A percentile compares a stretch with the other conserved stretches of the same genome.
These are phyloP conservation scores for Corynascus novoguineensis DNA, from an alignment of 495 filamentous ascomycete genomes.

Conservation along the genomic window DNA sequence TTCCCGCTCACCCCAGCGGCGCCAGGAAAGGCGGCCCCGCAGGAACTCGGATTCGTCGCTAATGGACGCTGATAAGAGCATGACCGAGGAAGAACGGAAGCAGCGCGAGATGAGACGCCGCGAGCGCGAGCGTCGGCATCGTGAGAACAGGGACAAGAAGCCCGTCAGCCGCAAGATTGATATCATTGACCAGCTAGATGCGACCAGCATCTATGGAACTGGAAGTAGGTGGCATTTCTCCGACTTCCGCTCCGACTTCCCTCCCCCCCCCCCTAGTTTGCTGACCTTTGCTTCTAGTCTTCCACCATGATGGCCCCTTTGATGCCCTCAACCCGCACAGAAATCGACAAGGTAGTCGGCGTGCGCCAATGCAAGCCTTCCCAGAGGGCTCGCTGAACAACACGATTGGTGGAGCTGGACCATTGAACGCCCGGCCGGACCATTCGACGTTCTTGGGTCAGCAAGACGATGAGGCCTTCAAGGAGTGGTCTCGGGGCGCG, in stretches of 20 bases:
- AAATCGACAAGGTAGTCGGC: constrained; percentile 75
- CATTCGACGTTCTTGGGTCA: constrained; percentile 76
- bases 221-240: constrained; percentile 61
- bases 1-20: constrained; percentile 35
- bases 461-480: constrained; percentile 73
- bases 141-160: constrained; percentile 55
- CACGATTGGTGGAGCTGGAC: constrained; percentile 80
- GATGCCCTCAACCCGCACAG: constrained; percentile 96
- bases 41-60: constrained; percentile 95
- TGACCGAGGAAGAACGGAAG: constrained; percentile 71
- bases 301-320: constrained; percentile 98
- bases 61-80: constrained; percentile 56
- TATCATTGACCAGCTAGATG: constrained; percentile 95
- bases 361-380: constrained; percentile 95
- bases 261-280: background rate
- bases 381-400: constrained; percentile 89
- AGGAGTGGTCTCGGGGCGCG: constrained; percentile 55
- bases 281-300: constrained; percentile 55
- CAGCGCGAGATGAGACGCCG: constrained; percentile 64
- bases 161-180: constrained; percentile 65
- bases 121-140: constrained; percentile 65
- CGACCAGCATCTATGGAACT: constrained; percentile 92
- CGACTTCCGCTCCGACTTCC: background rate
- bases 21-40: constrained; percentile 54
- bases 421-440: constrained; percentile 74